Base-by-base conservation (phyloP, 2,329 filamentous ascomycete genomes). In the Didymosphaeria variabile region DNA sequence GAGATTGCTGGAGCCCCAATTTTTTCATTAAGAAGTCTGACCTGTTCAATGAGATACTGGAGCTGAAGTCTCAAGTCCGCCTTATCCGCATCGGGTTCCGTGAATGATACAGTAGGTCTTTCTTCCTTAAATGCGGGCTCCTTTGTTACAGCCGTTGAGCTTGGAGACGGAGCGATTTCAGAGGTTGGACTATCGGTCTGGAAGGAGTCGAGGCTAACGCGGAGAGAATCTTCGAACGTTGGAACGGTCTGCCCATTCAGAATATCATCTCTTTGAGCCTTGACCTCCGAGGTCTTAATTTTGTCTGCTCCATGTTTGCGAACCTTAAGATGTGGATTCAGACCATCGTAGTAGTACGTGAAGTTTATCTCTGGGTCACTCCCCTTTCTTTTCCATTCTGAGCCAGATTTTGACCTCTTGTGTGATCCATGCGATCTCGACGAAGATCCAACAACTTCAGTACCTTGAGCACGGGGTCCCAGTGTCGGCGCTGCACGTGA, bases 1-100 rank as follows among this genome's bases (percentile, higher is more conserved):
- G 29, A 19, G 47, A 23, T 38, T 26, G 19, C 3, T 52, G n/a
- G 32, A 26, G n/a, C 45, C 34, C 4, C 32, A 12, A 55, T 36
- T n/a, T 46, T 45, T 31, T 59, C 56, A 44, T 67, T 60, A 32
- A 71, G 44, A 36, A 57, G 29, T 36, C 52, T 67, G 21, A 69
- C 60, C 51, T 68, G 60, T 40, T 68, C 60, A 12, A 56, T 57
- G 6, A 71, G 54, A 32, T 59, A 56, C n/a, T 67, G 57, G 8
- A 71, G 50, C 29, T 67, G 62, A 23, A 60, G 63, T 44, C 47
- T 52, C 26, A 67, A 32, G 21, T 57, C 49, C 21, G 21, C 29
- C 23, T 51, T 49, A 13, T 42, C 12, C 9, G 12, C 19, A 13
- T 53, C 21, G 6, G 10, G 29, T 12, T 31, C 46, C 55, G 34